Evolutionary conservation across 768 basidiomycete species (phyloP).

Genomic region (Podaxis rugospora): DNA sequence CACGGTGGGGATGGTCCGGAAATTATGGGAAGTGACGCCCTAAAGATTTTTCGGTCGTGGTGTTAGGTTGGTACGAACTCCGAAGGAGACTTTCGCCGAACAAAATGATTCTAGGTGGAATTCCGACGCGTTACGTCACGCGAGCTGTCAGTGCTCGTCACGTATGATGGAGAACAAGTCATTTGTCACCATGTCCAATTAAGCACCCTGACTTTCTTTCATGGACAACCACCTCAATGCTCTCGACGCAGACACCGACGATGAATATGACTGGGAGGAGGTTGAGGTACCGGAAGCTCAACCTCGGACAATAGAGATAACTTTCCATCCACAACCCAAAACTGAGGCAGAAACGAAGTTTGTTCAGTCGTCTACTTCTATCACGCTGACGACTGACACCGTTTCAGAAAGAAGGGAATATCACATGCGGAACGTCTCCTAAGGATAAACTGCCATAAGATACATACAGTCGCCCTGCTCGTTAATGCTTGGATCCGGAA

Average conservation of each 20-base stretch:
- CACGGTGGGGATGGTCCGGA: too few relatives aligned
- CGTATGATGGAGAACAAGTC: background rate
- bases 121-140: conserved; percentile 4
- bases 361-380: conserved; percentile 20
- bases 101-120: background rate
- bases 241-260: conserved; percentile 43
- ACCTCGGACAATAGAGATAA: conserved; percentile 60
- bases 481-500: conserved; percentile 75
- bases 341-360: conserved; percentile 37
- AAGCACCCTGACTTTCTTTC: background rate
- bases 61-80: background rate
- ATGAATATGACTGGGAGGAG: conserved; percentile 82
- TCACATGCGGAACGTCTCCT: conserved; percentile 65
- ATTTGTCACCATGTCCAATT: conserved; percentile 8
- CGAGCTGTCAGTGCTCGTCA: background rate
- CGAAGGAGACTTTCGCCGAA: background rate
- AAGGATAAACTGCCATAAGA: conserved; percentile 81
- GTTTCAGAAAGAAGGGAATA: conserved; percentile 42
- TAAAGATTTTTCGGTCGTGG: too few relatives aligned
- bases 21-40: too few relatives aligned
- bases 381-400: conserved; percentile 14
- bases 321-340: conserved; percentile 43
- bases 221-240: conserved; percentile 4
- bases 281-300: conserved; percentile 52
- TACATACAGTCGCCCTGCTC: conserved; percentile 82